Evolutionary conservation across 2,329 filamentous ascomycete species (phyloP).

Genomic region (Elsinoe necatrix): DNA sequence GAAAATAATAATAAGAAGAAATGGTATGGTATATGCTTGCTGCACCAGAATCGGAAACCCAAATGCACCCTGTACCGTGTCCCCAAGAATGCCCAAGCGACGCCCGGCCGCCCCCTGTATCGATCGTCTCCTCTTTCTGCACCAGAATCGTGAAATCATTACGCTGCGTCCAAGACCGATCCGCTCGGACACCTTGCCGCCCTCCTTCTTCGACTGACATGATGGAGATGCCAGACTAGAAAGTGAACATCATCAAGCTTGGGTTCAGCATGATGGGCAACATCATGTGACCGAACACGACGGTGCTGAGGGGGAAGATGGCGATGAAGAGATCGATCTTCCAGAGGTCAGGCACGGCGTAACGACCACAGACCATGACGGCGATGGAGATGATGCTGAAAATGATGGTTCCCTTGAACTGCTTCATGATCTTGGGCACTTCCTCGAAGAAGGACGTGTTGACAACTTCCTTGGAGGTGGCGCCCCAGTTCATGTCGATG

Average conservation of each 20-base stretch:
- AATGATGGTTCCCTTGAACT: slow-evolving; percentile 48
- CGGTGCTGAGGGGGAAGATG: slow-evolving; percentile 49
- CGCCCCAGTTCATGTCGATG: slow-evolving; percentile 42
- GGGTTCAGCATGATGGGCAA: slow-evolving; percentile 55
- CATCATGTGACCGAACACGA: slow-evolving; percentile 48
- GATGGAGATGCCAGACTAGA: slow-evolving; percentile 30
- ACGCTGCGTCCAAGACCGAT: no score
- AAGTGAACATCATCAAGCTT: slow-evolving; percentile 55
- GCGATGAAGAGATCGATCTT: slow-evolving; percentile 50
- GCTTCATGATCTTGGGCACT: slow-evolving; percentile 46
- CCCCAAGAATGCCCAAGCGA: neutral
- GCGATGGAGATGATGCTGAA: slow-evolving; percentile 41
- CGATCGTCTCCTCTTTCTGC: neutral
- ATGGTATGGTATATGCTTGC: neutral
- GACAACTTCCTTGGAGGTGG: slow-evolving; percentile 52
- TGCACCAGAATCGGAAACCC: neutral
- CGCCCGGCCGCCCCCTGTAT: neutral
- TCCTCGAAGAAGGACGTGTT: slow-evolving; percentile 50
- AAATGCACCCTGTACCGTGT: neutral
- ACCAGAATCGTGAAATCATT: no score
- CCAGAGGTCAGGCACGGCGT: slow-evolving; percentile 45
- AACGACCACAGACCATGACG: slow-evolving; percentile 43
- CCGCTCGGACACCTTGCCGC: neutral
- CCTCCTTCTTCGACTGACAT: neutral
- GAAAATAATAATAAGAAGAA: neutral